Evolutionary conservation across 2,329 filamentous ascomycete genomes (phyloP).

Genomic region (Alternaria triticina): DNA sequence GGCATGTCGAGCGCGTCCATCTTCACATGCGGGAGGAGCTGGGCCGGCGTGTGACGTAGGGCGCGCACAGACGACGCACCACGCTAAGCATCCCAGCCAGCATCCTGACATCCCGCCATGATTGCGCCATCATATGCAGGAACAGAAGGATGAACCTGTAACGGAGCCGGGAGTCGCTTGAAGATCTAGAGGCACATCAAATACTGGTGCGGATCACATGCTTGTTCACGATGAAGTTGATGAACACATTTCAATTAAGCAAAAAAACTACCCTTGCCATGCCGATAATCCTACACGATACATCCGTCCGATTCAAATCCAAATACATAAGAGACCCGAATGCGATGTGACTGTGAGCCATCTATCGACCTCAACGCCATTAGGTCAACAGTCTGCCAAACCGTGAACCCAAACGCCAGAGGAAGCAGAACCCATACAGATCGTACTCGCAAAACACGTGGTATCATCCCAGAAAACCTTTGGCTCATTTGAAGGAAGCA

Average conservation of each 20-base stretch:
- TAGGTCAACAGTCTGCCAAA: slow-evolving; percentile 16
- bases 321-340: slow-evolving; percentile 13
- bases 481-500: slow-evolving; percentile 15
- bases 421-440: slow-evolving; percentile 26
- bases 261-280: slow-evolving; percentile 8
- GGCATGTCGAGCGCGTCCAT: slow-evolving; percentile 12
- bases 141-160: slow-evolving; percentile 9
- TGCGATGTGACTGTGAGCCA: slow-evolving; percentile 12
- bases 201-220: neutral
- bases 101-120: neutral
- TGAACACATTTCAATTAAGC: slow-evolving; percentile 15
- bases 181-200: neutral
- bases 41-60: slow-evolving; percentile 35
- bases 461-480: slow-evolving; percentile 40
- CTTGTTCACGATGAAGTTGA: neutral
- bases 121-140: neutral
- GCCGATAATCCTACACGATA: slow-evolving; percentile 28
- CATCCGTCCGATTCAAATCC: neutral
- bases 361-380: slow-evolving; percentile 24
- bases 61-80: slow-evolving; percentile 26
- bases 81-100: slow-evolving; percentile 26
- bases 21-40: slow-evolving; percentile 31
- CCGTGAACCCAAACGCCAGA: slow-evolving; percentile 32
- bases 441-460: slow-evolving; percentile 31
- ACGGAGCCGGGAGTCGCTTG: neutral